These are phyloP conservation scores for Tylopilus sp. DNA, from an alignment of 1,284 basidiomycete species.

Conservation along the genomic window DNA sequence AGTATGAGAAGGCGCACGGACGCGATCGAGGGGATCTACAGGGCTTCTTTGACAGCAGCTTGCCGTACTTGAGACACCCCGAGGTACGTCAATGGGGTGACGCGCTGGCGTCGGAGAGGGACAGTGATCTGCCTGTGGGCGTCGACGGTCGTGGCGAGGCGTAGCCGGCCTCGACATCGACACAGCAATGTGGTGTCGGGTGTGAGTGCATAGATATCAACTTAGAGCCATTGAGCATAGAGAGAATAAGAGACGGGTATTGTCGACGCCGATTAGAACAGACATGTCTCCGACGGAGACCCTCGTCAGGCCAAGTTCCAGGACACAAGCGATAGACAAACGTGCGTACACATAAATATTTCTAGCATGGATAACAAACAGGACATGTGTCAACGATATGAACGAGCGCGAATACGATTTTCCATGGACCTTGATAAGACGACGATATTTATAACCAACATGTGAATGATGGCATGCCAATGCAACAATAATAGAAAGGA, in stretches of 20 bases:
- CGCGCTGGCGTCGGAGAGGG: conserved; percentile 50
- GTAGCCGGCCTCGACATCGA: no score
- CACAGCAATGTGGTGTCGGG: not conserved
- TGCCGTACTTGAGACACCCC: conserved; percentile 72
- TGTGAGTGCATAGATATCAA: no score
- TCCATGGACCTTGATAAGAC: not conserved
- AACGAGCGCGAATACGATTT: not conserved
- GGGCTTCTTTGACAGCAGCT: conserved; percentile 71
- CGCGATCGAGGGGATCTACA: conserved; percentile 51
- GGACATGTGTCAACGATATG: no score
- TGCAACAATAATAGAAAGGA: not conserved
- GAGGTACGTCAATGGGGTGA: conserved; percentile 78
- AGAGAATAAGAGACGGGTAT: not conserved
- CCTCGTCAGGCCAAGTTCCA: no score
- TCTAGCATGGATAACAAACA: no score
- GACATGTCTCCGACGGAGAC: no score
- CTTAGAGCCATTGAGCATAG: no score
- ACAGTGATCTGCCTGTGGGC: not conserved
- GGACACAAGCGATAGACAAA: no score
- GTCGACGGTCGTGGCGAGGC: not conserved
- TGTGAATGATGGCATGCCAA: not conserved
- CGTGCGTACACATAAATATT: no score
- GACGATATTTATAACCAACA: not conserved
- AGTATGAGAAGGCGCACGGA: conserved; percentile 63
- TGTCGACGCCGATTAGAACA: not conserved